Conservation (phyloP, 2,329 filamentous ascomycete genomes). For the Lasiodiplodia hormozganensis region DNA sequence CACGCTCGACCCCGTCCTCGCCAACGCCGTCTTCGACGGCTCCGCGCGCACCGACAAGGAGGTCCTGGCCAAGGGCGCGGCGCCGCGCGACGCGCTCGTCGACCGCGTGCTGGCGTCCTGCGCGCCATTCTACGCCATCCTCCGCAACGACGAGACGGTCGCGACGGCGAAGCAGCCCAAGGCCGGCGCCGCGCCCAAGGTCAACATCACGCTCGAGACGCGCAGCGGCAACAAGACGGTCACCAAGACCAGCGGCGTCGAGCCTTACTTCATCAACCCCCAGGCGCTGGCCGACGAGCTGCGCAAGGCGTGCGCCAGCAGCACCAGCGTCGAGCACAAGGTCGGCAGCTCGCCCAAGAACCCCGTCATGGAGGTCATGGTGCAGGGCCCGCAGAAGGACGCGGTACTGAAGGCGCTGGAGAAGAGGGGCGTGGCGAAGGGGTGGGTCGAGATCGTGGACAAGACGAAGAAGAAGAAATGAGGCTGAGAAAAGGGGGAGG, state of each 20-base stretch:
- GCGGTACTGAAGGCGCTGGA: conserved; percentile 66
- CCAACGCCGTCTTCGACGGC: conserved; percentile 62
- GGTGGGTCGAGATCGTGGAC: conserved; percentile 70
- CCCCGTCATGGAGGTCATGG: conserved; percentile 70
- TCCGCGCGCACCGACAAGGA: conserved; percentile 60
- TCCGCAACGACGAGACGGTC: conserved; percentile 54
- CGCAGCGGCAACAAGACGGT: conserved; percentile 71
- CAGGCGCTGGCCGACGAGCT: conserved; percentile 69
- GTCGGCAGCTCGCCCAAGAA: conserved; percentile 66
- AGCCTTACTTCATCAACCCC: conserved; percentile 67
- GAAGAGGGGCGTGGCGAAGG: conserved; percentile 63
- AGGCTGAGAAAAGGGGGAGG: not conserved
- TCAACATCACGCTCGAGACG: conserved; percentile 66
- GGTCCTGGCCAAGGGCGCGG: conserved; percentile 63
- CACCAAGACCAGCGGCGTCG: conserved; percentile 67
- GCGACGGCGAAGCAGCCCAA: conserved; percentile 64
- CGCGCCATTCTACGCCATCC: conserved; percentile 64
- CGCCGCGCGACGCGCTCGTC: conserved; percentile 66
- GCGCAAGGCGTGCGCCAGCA: conserved; percentile 72
- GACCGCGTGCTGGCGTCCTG: conserved; percentile 65
- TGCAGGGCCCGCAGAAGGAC: conserved; percentile 71
- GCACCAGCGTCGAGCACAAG: conserved; percentile 68
- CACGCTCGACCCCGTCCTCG: conserved; percentile 67
- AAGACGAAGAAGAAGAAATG: conserved; percentile 71
- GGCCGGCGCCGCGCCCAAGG: conserved; percentile 65